Percentiles rank a stretch among this genome's conserved stretches.
phyloP scores from a whole-genome alignment of 371 early-diverging fungal genomes.

The Mucor plumbeus region DNA sequence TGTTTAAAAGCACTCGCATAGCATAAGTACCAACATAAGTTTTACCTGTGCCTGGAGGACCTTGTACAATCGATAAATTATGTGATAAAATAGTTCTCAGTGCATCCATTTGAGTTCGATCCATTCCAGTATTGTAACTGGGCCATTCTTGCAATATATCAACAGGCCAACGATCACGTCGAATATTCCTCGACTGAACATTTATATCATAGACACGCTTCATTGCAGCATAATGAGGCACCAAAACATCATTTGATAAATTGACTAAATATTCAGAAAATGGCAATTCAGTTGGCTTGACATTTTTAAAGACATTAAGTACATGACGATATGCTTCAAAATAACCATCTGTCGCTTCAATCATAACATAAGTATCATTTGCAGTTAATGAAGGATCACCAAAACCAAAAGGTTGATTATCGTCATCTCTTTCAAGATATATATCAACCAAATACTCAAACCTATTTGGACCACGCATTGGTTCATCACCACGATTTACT shows the following conservation, averaged over 20 bases:
- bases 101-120: conserved; percentile 58
- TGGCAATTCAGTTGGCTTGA: conserved; percentile 17
- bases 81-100: conserved; percentile 56
- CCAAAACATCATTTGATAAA: conserved; percentile 27
- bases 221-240: conserved; percentile 42
- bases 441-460: conserved; percentile 62
- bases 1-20: conserved; percentile 57
- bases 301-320: conserved; percentile 24
- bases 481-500: conserved; percentile 56
- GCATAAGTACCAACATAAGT: conserved; percentile 71
- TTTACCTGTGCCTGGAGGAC: conserved; percentile 81
- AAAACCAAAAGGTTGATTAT: conserved; percentile 45
- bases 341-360: conserved; percentile 56
- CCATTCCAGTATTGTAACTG: conserved; percentile 42
- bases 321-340: conserved; percentile 64
- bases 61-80: conserved; percentile 64
- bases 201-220: conserved; percentile 46
- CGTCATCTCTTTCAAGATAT: conserved; percentile 48
- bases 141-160: conserved; percentile 45
- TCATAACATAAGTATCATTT: conserved; percentile 48
- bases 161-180: conserved; percentile 28
- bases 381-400: conserved; percentile 43
- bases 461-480: conserved; percentile 46
- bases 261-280: conserved; percentile 26
- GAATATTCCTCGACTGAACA: background rate